Evolutionary conservation across 1,139 yeast genomes (phyloP).

Genomic region (Debaryomycetaceae sp.): DNA sequence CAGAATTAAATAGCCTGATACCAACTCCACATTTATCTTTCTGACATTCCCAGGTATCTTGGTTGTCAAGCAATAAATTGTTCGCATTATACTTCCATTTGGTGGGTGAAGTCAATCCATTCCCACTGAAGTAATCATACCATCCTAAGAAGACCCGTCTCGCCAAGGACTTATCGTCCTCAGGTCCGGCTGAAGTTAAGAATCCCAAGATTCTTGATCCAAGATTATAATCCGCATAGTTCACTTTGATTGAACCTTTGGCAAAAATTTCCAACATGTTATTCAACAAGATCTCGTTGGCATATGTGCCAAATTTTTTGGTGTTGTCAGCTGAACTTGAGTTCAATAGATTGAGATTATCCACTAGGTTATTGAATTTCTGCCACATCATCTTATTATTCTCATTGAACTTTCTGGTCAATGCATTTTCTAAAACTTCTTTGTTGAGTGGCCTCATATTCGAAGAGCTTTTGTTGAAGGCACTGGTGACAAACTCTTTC

Average conservation of each 20-base stretch:
- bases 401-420: conserved; percentile 19
- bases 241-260: conserved; percentile 34
- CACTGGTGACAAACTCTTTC: conserved; percentile 13
- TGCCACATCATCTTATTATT: conserved; percentile 23
- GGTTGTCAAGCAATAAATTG: conserved; percentile 35
- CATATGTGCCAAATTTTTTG: conserved; percentile 8
- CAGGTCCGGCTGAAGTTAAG: conserved; percentile 23
- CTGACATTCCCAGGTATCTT: conserved; percentile 32
- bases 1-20: conserved; percentile 27
- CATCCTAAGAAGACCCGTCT: conserved; percentile 37
- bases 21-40: conserved; percentile 31
- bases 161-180: conserved; percentile 13
- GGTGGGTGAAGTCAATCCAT: conserved; percentile 19
- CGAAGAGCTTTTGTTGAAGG: conserved; percentile 6
- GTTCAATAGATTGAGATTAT: conserved; percentile 14
- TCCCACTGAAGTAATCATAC: conserved; percentile 32
- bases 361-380: conserved; percentile 28
- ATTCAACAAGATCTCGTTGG: conserved; percentile 17
- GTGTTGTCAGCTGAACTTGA: conserved; percentile 1
- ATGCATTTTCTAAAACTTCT: conserved; percentile 17
- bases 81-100: conserved; percentile 39
- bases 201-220: conserved; percentile 44
- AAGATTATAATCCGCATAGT: conserved; percentile 40
- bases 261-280: conserved; percentile 32
- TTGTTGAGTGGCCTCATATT: conserved; percentile 15